A percentile compares a stretch with the other conserved stretches of the same genome.
Conservation (phyloP, 2,329 filamentous ascomycete species). For the Talaromyces sp. region DNA sequence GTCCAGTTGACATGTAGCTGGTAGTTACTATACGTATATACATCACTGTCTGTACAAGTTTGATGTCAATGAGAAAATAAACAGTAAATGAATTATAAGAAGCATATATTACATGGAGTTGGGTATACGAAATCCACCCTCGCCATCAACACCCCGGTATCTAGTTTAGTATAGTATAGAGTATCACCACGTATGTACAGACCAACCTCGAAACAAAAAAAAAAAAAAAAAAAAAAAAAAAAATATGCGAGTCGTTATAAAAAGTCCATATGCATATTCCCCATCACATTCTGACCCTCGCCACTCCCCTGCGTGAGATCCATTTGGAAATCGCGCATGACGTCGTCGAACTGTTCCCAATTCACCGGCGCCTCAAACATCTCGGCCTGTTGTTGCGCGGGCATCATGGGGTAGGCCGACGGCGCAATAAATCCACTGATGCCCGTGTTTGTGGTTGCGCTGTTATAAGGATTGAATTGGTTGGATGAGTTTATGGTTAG, state of each 20-base stretch:
- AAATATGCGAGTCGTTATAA: neutral
- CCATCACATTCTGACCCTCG: slow-evolving; percentile 11
- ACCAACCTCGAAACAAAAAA: too few species aligned
- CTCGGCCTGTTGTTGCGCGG: neutral
- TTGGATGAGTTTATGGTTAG: neutral
- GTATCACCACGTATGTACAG: neutral
- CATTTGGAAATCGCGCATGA: slow-evolving; percentile 35
- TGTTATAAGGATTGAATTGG: neutral
- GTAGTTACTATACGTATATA: neutral
- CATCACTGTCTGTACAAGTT: neutral
- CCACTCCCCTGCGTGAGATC: slow-evolving; percentile 22
- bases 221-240: too few species aligned
- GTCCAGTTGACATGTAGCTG: neutral
- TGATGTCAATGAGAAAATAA: neutral
- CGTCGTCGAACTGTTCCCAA: slow-evolving; percentile 33
- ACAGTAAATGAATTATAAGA: neutral
- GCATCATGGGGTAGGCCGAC: too few species aligned
- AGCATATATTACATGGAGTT: neutral
- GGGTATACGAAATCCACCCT: neutral
- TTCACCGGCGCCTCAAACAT: slow-evolving; percentile 16
- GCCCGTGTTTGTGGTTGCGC: too few species aligned
- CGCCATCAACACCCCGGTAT: neutral
- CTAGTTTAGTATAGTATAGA: neutral
- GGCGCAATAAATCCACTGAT: too few species aligned
- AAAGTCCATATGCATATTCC: slow-evolving; percentile 12